phyloP scores from a whole-genome alignment of 2,329 filamentous ascomycete genomes.

The Fusarium tanahbumbuense region DNA sequence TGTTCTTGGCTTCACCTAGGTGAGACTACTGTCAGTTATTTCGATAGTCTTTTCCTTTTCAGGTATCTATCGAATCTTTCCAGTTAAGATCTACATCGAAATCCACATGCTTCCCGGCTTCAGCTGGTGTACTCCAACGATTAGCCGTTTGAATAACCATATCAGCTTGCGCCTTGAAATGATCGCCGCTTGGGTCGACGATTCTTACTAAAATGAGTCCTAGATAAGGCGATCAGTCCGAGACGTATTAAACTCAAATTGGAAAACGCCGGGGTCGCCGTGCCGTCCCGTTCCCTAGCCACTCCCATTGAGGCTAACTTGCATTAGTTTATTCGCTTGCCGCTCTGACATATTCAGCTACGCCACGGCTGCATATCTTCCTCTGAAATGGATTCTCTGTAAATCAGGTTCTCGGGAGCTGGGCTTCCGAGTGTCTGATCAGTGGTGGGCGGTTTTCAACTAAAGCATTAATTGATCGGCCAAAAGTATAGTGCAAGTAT shows the following conservation, averaged over 20 bases:
- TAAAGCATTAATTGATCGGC: no score
- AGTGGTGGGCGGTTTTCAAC: no score
- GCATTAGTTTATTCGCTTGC: neutral
- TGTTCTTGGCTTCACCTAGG: neutral
- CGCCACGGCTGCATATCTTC: neutral
- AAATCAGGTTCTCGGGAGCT: accelerated
- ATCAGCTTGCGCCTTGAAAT: neutral
- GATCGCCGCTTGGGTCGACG: neutral
- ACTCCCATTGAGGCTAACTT: neutral
- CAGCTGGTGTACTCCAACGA: neutral
- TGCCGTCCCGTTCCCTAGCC: neutral
- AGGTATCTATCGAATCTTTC: accelerated
- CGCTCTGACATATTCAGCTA: neutral
- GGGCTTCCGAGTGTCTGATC: neutral
- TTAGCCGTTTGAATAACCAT: accelerated
- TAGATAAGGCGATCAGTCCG: neutral
- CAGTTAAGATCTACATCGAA: neutral
- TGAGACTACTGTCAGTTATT: neutral
- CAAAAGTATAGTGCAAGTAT: accelerated
- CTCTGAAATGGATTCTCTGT: neutral
- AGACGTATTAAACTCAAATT: neutral
- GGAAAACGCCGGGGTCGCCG: neutral
- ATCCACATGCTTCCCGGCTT: neutral
- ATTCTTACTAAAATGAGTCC: accelerated
- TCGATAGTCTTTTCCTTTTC: neutral